Percentiles rank a stretch among this genome's conserved stretches.
Evolutionary conservation across 495 filamentous ascomycete species (phyloP).

Genomic region (Penicillium soppii): DNA sequence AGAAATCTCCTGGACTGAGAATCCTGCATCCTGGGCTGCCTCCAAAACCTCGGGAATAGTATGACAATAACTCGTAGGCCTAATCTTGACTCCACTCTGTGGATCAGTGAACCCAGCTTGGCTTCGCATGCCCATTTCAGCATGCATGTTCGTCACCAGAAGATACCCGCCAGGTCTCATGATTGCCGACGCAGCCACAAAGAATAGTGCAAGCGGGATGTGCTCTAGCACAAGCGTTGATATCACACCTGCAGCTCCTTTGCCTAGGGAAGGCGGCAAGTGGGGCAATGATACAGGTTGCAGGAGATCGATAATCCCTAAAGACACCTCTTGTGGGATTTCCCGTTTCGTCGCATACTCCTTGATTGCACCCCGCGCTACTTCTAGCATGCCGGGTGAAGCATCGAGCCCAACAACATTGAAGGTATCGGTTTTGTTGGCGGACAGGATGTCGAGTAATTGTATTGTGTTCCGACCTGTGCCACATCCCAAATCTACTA

Average conservation of each 20-base stretch:
- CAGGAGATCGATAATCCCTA: slow-evolving; percentile 37
- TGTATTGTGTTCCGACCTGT: slow-evolving; percentile 68
- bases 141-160: slow-evolving; percentile 73
- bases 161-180: slow-evolving; percentile 52
- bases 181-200: slow-evolving; percentile 47
- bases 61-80: slow-evolving; percentile 62
- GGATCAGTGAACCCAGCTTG: slow-evolving; percentile 68
- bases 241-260: slow-evolving; percentile 47
- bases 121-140: slow-evolving; percentile 61
- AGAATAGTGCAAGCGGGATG: slow-evolving; percentile 58
- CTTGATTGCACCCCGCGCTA: slow-evolving; percentile 40
- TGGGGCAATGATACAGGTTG: slow-evolving; percentile 8
- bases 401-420: slow-evolving; percentile 51
- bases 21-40: slow-evolving; percentile 52
- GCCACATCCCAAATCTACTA: slow-evolving; percentile 58
- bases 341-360: not conserved
- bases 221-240: slow-evolving; percentile 73
- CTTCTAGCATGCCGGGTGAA: slow-evolving; percentile 53
- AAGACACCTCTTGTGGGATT: not conserved
- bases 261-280: slow-evolving; percentile 14
- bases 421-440: slow-evolving; percentile 7
- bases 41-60: slow-evolving; percentile 51
- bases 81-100: slow-evolving; percentile 57
- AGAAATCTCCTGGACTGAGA: slow-evolving; percentile 41
- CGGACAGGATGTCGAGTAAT: slow-evolving; percentile 34